Evolutionary conservation across 1,139 yeast genomes (phyloP), one percentile per base, ranked within the genome.

Genomic region (Lodderomyces theae): DNA sequence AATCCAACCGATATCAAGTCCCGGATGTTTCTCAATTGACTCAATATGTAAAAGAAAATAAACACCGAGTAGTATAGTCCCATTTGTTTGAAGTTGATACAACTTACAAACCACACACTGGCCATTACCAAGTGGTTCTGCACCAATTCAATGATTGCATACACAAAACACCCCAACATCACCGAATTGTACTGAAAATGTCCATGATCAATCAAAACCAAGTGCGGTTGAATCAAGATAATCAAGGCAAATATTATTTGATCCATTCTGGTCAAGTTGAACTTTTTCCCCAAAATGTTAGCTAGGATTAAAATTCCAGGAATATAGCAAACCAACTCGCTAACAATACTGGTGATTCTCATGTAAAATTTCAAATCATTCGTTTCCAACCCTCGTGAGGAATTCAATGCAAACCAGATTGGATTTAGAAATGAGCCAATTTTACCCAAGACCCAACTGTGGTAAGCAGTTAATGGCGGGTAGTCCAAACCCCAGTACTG

Each of bases 401-500:
- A 39, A 48, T 79, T 78, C 35, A 92, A 65, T 7, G 70, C 81
- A 63, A 92, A 89, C 98, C 98, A 92, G 0, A 60, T 52, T 0
- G 80, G 66, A 45, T 86, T 74, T 31, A 86, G 64, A 34, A 77
- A 61, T 5, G 71, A 56, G 0, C 97, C 97, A 22, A 92, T 51
- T 44, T 72, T 70, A 0, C 98, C 98, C 40, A 85, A 60, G 1
- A 86, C 37, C 76, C 83, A 88, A 42, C 95, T 88, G 57, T 92
- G 97, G 60, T 77, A 90, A 0, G 97, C 98, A 0, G 98, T 92
- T 48, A 94, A 68, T 5, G 98, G 98, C 1, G 99, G 99, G 60
- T 92, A 94, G 61, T 94, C 98, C 36, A 94, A 71, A 1, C 97
- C 97, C 98, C 98, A 92, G 66, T 92, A 89, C 51, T 82, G 80